Conservation (phyloP, 208 protist genomes). For the Trypanosoma avium region DNA sequence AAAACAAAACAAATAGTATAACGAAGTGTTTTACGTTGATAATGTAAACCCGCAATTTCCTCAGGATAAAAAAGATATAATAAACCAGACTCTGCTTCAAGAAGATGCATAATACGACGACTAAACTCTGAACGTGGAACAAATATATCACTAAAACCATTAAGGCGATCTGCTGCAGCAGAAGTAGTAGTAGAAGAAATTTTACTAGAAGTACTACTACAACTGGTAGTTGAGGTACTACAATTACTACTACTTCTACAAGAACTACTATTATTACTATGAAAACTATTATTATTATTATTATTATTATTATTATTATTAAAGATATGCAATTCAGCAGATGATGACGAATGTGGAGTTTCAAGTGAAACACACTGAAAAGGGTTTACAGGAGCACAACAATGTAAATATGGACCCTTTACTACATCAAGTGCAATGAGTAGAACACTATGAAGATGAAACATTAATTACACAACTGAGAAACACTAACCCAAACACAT, state of each 20-base stretch:
- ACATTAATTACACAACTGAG: slow-evolving; percentile 7
- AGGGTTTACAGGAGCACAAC: slow-evolving; percentile 51
- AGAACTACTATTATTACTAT: background rate
- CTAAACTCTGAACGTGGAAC: slow-evolving; percentile 81
- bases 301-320: background rate
- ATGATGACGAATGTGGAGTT: too few relatives aligned
- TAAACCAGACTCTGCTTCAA: slow-evolving; percentile 62
- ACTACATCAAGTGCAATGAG: slow-evolving; percentile 84
- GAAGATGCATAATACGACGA: slow-evolving; percentile 64
- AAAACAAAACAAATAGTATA: slow-evolving; percentile 85
- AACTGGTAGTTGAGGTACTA: too few relatives aligned
- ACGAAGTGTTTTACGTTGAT: slow-evolving; percentile 80
- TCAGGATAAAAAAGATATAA: slow-evolving; percentile 84
- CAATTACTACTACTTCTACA: background rate
- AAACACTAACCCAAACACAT: background rate
- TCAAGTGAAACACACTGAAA: slow-evolving; percentile 11
- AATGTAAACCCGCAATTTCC: slow-evolving; percentile 80
- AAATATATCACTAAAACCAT: slow-evolving; percentile 72
- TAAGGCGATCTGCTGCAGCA: slow-evolving; percentile 7
- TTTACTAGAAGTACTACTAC: too few relatives aligned
- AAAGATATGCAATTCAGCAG: too few relatives aligned
- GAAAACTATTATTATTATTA: slow-evolving; percentile 8
- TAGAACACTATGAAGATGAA: slow-evolving; percentile 60
- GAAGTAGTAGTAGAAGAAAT: background rate
- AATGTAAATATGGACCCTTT: slow-evolving; percentile 79